Evolutionary conservation across 495 filamentous ascomycete genomes (phyloP).

Genomic region (Penicillium egyptiacum): DNA sequence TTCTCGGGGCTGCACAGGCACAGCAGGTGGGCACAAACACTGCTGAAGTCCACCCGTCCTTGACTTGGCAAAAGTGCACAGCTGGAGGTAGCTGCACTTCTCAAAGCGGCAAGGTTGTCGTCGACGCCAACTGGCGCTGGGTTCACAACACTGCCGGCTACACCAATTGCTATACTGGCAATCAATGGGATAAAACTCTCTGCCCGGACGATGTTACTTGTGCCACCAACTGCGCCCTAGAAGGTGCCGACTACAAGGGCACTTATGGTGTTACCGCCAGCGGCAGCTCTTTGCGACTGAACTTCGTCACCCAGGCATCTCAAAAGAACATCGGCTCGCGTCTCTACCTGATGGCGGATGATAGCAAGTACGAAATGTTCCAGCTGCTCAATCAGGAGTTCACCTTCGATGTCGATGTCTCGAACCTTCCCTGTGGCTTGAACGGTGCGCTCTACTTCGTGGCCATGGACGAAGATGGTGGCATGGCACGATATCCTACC

Average conservation of each 20-base stretch:
- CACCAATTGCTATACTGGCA: slow-evolving; percentile 67
- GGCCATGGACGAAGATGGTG: slow-evolving; percentile 62
- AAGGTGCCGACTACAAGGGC: slow-evolving; percentile 56
- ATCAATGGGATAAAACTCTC: slow-evolving; percentile 52
- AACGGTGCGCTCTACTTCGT: slow-evolving; percentile 70
- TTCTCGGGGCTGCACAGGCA: slow-evolving; percentile 1
- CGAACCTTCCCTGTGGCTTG: slow-evolving; percentile 61
- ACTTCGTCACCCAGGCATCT: slow-evolving; percentile 49
- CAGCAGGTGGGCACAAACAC: slow-evolving; percentile 20
- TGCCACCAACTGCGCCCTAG: slow-evolving; percentile 58
- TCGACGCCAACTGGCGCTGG: slow-evolving; percentile 69
- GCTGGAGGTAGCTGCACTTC: slow-evolving; percentile 51
- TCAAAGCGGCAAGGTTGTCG: slow-evolving; percentile 53
- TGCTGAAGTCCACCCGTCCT: slow-evolving; percentile 20
- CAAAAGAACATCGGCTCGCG: slow-evolving; percentile 52
- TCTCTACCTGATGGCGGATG: slow-evolving; percentile 54
- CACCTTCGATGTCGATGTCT: slow-evolving; percentile 66
- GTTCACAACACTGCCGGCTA: slow-evolving; percentile 51
- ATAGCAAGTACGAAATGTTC: slow-evolving; percentile 57
- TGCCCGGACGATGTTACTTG: slow-evolving; percentile 56
- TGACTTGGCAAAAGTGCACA: slow-evolving; percentile 59
- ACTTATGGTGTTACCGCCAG: slow-evolving; percentile 54
- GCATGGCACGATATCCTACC: slow-evolving; percentile 42
- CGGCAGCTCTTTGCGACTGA: slow-evolving; percentile 51
- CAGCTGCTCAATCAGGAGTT: slow-evolving; percentile 59